Evolutionary conservation across 2,329 filamentous ascomycete species (phyloP).

Genomic region (Monosporascus sp.): DNA sequence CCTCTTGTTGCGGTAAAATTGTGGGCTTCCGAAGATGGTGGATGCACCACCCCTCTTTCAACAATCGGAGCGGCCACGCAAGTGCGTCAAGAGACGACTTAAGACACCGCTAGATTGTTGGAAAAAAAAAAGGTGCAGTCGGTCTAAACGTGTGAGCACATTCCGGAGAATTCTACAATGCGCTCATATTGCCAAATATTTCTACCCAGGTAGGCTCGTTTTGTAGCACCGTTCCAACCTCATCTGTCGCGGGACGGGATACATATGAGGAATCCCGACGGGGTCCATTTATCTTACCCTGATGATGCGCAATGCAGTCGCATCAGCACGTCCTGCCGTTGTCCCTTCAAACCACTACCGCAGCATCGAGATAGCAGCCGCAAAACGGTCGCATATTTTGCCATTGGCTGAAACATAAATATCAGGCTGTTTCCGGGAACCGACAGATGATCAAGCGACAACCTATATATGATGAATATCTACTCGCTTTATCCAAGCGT

Average conservation of each 20-base stretch:
- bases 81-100: not conserved
- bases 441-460: constrained; percentile 1
- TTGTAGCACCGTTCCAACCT: not conserved
- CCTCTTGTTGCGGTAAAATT: not conserved
- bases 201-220: not conserved
- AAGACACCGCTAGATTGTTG: not conserved
- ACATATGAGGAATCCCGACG: not conserved
- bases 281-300: constrained; percentile 4
- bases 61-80: not conserved
- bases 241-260: constrained; percentile 1
- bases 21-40: not conserved
- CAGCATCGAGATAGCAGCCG: constrained; percentile 10
- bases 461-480: not conserved
- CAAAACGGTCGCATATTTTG: constrained; percentile 10
- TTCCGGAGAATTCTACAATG: not conserved
- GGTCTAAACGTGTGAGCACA: not conserved
- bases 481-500: not conserved
- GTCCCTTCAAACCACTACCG: constrained; percentile 9
- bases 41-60: not conserved
- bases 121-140: not conserved
- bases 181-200: not conserved
- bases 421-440: constrained; percentile 2
- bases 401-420: constrained; percentile 9
- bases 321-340: constrained; percentile 18
- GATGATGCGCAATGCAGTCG: constrained; percentile 18